Evolutionary conservation across 2,329 filamentous ascomycete genomes (phyloP).

Genomic region (Diaporthe caulivora): DNA sequence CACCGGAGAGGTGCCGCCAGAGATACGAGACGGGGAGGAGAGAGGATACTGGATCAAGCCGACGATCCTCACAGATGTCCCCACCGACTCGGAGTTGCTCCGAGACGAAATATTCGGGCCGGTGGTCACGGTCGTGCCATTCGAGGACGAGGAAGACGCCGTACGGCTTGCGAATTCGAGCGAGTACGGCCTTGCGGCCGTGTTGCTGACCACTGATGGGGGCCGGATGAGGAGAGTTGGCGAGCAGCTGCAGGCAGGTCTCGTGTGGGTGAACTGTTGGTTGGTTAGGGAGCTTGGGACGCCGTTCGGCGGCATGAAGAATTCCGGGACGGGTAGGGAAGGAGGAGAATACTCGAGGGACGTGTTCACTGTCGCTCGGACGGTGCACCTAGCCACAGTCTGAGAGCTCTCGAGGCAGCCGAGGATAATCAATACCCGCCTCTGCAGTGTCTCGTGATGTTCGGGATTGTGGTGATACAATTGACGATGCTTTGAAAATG

Average conservation of each 20-base stretch:
- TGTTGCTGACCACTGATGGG: conserved; percentile 48
- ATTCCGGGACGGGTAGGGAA: conserved; percentile 48
- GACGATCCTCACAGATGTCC: conserved; percentile 45
- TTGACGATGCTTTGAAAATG: background rate
- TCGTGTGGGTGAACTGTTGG: conserved; percentile 52
- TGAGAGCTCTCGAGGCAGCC: background rate
- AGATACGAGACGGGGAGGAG: conserved; percentile 33
- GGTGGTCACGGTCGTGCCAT: conserved; percentile 54
- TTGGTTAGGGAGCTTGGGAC: conserved; percentile 49
- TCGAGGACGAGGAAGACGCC: conserved; percentile 47
- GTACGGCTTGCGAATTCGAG: conserved; percentile 47
- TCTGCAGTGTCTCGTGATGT: background rate
- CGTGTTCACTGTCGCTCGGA: conserved; percentile 49
- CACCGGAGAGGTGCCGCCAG: conserved; percentile 42
- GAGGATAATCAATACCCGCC: background rate
- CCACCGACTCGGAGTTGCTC: conserved; percentile 46
- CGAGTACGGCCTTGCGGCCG: conserved; percentile 48
- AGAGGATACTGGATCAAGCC: conserved; percentile 47
- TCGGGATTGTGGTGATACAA: background rate
- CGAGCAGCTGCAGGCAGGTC: conserved; percentile 48
- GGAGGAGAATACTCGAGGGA: conserved; percentile 50
- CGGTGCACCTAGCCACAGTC: conserved; percentile 43
- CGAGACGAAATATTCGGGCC: conserved; percentile 58
- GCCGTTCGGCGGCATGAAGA: conserved; percentile 52
- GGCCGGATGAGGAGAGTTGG: conserved; percentile 47